phyloP scores from a whole-genome alignment of 139 green algal species.

The Diplosphaera chodatii region DNA sequence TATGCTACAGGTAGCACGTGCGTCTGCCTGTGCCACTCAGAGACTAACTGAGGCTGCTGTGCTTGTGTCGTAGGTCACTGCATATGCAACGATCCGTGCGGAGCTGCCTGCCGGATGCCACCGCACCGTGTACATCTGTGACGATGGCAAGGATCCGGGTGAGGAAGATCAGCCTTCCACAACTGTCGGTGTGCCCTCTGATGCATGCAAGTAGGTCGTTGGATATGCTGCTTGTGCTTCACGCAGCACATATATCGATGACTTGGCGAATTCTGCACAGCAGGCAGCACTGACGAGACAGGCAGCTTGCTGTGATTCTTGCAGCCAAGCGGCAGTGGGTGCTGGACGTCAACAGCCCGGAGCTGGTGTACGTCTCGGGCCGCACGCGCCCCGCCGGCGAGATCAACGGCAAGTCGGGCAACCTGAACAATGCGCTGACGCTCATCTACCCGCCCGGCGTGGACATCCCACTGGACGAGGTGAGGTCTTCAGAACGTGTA shows the following conservation, averaged over 20 bases:
- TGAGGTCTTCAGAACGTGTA: too few relatives aligned
- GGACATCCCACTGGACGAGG: conserved; percentile 6
- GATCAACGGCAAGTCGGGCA: conserved; percentile 16
- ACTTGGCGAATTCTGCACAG: too few relatives aligned
- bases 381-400: conserved; percentile 1
- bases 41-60: too few relatives aligned
- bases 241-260: too few relatives aligned
- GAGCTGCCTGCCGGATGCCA: background rate
- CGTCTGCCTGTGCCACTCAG: too few relatives aligned
- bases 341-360: conserved; percentile 2
- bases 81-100: conserved; percentile 2
- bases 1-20: too few relatives aligned
- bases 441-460: conserved; percentile 7
- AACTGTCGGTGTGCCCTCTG: too few relatives aligned
- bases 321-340: conserved; percentile 3
- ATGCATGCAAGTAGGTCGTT: too few relatives aligned
- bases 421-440: conserved; percentile 12
- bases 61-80: background rate
- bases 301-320: too few relatives aligned
- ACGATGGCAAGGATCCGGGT: conserved; percentile 25
- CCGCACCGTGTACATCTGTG: conserved; percentile 16
- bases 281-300: too few relatives aligned
- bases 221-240: too few relatives aligned
- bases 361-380: conserved; percentile 17
- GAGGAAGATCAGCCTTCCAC: too few relatives aligned